A percentile compares a stretch with the other conserved stretches of the same genome.
Evolutionary conservation across 1,139 yeast genomes (phyloP).

Genomic region (Candida anutae): DNA sequence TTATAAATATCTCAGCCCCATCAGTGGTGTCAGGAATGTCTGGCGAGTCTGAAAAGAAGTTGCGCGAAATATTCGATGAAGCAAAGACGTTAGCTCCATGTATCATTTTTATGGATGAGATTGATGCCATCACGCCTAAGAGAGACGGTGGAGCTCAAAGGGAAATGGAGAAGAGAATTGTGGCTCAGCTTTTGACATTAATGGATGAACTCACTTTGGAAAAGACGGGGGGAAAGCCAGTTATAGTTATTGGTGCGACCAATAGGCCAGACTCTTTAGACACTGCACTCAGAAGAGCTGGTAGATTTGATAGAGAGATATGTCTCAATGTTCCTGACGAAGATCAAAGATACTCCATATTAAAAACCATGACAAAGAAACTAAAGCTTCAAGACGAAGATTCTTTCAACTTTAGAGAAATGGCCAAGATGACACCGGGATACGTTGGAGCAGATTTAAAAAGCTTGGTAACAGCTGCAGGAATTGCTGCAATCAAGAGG

Average conservation of each 20-base stretch:
- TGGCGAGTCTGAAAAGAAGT: conserved; percentile 95
- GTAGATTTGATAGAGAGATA: conserved; percentile 43
- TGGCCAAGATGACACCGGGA: conserved; percentile 95
- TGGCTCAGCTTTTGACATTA: conserved; percentile 87
- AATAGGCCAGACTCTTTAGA: conserved; percentile 44
- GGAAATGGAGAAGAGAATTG: conserved; percentile 96
- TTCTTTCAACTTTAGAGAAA: conserved; percentile 52
- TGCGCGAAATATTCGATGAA: conserved; percentile 88
- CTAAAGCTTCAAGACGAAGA: conserved; percentile 58
- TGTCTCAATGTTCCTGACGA: conserved; percentile 88
- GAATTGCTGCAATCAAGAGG: conserved; percentile 87
- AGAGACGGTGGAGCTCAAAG: conserved; percentile 94
- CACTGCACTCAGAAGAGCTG: conserved; percentile 42
- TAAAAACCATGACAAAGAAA: conserved; percentile 61
- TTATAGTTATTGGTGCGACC: conserved; percentile 46
- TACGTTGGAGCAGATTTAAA: conserved; percentile 97
- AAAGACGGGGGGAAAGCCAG: conserved; percentile 88
- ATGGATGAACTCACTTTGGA: conserved; percentile 89
- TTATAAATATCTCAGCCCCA: conserved; percentile 87
- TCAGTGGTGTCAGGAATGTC: conserved; percentile 99
- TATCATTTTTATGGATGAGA: conserved; percentile 87
- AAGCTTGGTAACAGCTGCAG: conserved; percentile 92
- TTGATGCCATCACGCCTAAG: conserved; percentile 96
- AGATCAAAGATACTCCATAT: conserved; percentile 66
- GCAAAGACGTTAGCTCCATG: conserved; percentile 90